A percentile compares a stretch with the other conserved stretches of the same genome.
phyloP scores from a whole-genome alignment of 1,284 basidiomycete genomes.

The Fomitopsis betulina region DNA sequence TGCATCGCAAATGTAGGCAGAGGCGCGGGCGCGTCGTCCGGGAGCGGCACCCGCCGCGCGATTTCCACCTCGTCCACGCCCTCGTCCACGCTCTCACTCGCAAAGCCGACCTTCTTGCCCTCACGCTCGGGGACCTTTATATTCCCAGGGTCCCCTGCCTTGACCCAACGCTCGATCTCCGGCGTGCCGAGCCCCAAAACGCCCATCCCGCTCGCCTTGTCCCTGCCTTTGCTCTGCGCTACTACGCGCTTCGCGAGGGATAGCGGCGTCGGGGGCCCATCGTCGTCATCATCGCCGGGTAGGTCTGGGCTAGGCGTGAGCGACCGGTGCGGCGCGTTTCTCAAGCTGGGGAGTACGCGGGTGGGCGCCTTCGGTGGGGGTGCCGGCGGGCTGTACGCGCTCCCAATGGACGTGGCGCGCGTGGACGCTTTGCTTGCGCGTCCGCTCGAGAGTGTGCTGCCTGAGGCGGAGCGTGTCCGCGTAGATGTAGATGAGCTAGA shows the following conservation, averaged over 20 bases:
- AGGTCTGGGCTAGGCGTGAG: constrained; percentile 54
- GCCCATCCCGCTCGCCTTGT: constrained; percentile 17
- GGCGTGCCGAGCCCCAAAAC: constrained; percentile 46
- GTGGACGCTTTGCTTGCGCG: constrained; percentile 16
- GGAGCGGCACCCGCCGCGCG: constrained; percentile 11
- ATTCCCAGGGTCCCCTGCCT: constrained; percentile 22
- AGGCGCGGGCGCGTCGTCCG: background rate
- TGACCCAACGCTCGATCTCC: constrained; percentile 44
- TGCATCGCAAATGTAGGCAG: constrained; percentile 41
- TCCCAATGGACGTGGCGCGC: constrained; percentile 2
- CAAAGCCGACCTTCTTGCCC: constrained; percentile 28
- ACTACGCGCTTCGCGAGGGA: constrained; percentile 26
- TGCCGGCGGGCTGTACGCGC: constrained; percentile 12
- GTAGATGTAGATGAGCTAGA: background rate
- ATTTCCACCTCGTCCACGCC: constrained; percentile 12
- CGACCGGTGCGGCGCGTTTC: constrained; percentile 19
- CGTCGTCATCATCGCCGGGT: constrained; percentile 29
- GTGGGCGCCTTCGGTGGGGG: constrained; percentile 5
- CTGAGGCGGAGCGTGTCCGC: constrained; percentile 4
- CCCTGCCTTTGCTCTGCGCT: constrained; percentile 4
- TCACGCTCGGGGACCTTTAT: constrained; percentile 11
- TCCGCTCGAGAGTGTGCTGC: constrained; percentile 14
- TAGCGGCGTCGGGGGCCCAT: constrained; percentile 40
- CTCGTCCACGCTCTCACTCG: constrained; percentile 15
- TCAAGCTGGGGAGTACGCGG: constrained; percentile 17